Base-by-base conservation (phyloP, 1,284 basidiomycete genomes). In the Apiotrichum veenhuisii region DNA sequence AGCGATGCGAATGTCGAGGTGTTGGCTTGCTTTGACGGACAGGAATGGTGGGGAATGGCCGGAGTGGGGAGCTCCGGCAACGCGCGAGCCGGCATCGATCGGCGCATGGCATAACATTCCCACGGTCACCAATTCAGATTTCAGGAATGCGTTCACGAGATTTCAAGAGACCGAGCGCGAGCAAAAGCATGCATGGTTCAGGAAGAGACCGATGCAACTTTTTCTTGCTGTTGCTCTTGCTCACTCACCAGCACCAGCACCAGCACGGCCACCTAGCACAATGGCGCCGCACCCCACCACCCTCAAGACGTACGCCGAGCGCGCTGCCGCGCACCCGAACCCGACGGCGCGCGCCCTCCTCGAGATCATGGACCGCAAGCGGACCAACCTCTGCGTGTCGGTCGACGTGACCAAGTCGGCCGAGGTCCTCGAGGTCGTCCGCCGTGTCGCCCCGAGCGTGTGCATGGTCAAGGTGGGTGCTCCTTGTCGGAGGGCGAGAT, bases 371-470 rank as follows among this genome's bases (percentile, higher is more conserved):
- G 88, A 86, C 60, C 82, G 87, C 64, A 99, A 99, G 77, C 82
- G 87, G 72, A 84, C 89, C 26, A 98, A 98, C 75, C 84, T 98
- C 22, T 91, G 91, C 54, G 91, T 98, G 60, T 93, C 90, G 66
- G 91, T 98, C 27, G 96, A 99, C 79, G 92, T 98, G 38, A 91
- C 89, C 9, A 87, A 82, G 61, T 84, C 86, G 61, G 81, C 80
- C 20, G 87, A 92, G 67, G 87, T 98, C 66, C 81, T 98, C 52
- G 82, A 84, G 52, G 87, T 99, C 65, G 86, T 96, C 65, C 87
- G 94, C 64, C 83, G 84, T 23, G 93, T 97, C 58, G 95, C 90
- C 2, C 87, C 88, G 9, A 87, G 87, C 68, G 86, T 91, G 64
- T 97, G 92, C 81, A 84, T 97, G 61, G 85, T 98, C 80, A 98